Percentiles rank a stretch among this genome's conserved stretches.
Evolutionary conservation across 2,329 filamentous ascomycete genomes (phyloP).

Genomic region (Ophiobolus disseminans): DNA sequence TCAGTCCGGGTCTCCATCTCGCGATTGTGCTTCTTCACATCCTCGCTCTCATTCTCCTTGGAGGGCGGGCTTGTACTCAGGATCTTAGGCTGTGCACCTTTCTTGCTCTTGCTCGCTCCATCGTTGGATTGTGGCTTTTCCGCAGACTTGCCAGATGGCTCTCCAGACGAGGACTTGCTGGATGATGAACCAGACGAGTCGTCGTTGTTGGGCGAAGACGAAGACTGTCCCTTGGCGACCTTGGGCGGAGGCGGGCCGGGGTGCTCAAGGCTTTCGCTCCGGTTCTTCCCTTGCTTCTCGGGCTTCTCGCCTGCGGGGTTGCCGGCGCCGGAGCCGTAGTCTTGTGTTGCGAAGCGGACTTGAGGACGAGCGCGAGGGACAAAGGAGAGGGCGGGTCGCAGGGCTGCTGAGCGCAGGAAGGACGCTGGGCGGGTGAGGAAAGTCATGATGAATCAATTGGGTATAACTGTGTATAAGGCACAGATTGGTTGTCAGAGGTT

Average conservation of each 20-base stretch:
- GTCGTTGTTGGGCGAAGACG: slow-evolving; percentile 39
- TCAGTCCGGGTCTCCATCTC: slow-evolving; percentile 54
- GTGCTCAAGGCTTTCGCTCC: slow-evolving; percentile 52
- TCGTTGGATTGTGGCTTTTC: slow-evolving; percentile 15
- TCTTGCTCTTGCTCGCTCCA: slow-evolving; percentile 17
- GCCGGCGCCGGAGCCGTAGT: slow-evolving; percentile 54
- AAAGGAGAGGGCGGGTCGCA: slow-evolving; percentile 30
- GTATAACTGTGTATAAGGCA: not conserved
- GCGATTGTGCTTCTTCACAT: slow-evolving; percentile 54
- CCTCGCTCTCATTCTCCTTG: slow-evolving; percentile 41
- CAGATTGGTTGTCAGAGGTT: not conserved
- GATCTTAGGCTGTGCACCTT: slow-evolving; percentile 55
- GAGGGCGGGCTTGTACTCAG: slow-evolving; percentile 45
- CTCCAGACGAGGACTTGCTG: slow-evolving; percentile 13
- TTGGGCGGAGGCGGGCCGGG: slow-evolving; percentile 55
- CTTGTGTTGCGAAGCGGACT: slow-evolving; percentile 46
- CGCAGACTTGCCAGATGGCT: too few species aligned
- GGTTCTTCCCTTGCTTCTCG: slow-evolving; percentile 51
- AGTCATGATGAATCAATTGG: slow-evolving; percentile 35
- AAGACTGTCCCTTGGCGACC: slow-evolving; percentile 45
- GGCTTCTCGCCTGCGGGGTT: slow-evolving; percentile 54
- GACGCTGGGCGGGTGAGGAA: slow-evolving; percentile 35
- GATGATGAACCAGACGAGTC: slow-evolving; percentile 12
- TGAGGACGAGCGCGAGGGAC: slow-evolving; percentile 38
- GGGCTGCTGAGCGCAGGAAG: slow-evolving; percentile 37